phyloP scores from a whole-genome alignment of 768 basidiomycete genomes.

The Paxillus involutus region DNA sequence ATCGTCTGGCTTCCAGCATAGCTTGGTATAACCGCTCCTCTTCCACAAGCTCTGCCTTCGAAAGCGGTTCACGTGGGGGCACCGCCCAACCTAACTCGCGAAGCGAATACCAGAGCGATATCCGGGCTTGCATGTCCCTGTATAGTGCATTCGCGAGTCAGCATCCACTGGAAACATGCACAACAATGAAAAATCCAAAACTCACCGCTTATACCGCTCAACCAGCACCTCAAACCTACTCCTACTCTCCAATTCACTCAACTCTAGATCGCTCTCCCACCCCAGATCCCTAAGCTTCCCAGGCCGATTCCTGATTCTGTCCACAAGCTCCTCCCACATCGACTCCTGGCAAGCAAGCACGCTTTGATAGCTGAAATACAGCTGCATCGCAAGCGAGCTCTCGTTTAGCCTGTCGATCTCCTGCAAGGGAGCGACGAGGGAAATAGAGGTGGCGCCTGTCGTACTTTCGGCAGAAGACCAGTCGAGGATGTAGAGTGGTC shows the following conservation, averaged over 20 bases:
- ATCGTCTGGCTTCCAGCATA: slow-evolving; percentile 57
- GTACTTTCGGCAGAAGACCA: slow-evolving; percentile 46
- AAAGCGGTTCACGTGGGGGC: slow-evolving; percentile 59
- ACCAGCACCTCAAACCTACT: slow-evolving; percentile 59
- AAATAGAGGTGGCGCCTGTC: slow-evolving; percentile 31
- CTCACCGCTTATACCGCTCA: slow-evolving; percentile 57
- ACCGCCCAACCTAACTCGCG: slow-evolving; percentile 57
- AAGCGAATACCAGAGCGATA: slow-evolving; percentile 65
- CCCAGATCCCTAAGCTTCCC: slow-evolving; percentile 55
- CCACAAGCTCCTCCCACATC: slow-evolving; percentile 75
- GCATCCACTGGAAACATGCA: background rate
- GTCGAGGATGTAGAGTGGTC: slow-evolving; percentile 45
- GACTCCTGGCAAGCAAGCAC: slow-evolving; percentile 70
- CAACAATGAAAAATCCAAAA: background rate
- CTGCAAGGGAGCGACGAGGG: slow-evolving; percentile 37
- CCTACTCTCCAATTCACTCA: slow-evolving; percentile 54
- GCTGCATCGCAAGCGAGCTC: slow-evolving; percentile 68
- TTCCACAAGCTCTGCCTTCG: slow-evolving; percentile 69
- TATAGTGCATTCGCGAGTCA: background rate
- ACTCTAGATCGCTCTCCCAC: slow-evolving; percentile 70
- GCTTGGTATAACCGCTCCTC: slow-evolving; percentile 62
- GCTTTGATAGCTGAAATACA: slow-evolving; percentile 59
- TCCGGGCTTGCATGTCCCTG: slow-evolving; percentile 67
- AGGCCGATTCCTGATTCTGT: slow-evolving; percentile 57
- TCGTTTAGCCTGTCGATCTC: slow-evolving; percentile 50